A percentile compares a stretch with the other conserved stretches of the same genome.
Conservation (phyloP, 495 filamentous ascomycete genomes). For the Hypoxylon lenormandii region DNA sequence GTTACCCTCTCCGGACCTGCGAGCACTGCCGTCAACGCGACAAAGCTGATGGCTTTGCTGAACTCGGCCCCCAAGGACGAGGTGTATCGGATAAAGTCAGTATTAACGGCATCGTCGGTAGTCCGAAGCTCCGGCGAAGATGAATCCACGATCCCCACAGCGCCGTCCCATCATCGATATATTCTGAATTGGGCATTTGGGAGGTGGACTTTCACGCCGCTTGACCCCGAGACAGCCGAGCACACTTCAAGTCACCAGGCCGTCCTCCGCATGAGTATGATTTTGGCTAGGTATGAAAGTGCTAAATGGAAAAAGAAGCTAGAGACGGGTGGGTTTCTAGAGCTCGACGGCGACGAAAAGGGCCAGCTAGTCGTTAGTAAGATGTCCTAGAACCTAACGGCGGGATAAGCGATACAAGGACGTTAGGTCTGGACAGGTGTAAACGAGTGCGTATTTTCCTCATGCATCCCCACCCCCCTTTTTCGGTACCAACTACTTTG, state of each 20-base stretch:
- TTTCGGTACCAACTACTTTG: too few relatives aligned
- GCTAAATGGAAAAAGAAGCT: conserved; percentile 89
- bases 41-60: conserved; percentile 74
- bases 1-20: conserved; percentile 67
- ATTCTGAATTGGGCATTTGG: conserved; percentile 99
- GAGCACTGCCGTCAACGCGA: conserved; percentile 67
- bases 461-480: too few relatives aligned
- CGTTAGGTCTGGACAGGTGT: conserved; percentile 15
- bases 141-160: conserved; percentile 11
- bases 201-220: conserved; percentile 85
- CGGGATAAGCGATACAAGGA: not conserved
- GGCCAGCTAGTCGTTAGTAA: conserved; percentile 60
- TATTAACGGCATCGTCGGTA: conserved; percentile 69
- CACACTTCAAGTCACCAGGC: conserved; percentile 62
- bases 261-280: conserved; percentile 80
- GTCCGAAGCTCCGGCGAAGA: conserved; percentile 73
- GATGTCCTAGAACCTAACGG: conserved; percentile 51
- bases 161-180: conserved; percentile 60
- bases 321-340: conserved; percentile 70
- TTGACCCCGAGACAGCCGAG: conserved; percentile 58
- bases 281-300: conserved; percentile 85
- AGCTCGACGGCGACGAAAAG: conserved; percentile 57
- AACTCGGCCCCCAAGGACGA: conserved; percentile 83
- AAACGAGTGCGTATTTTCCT: not conserved
- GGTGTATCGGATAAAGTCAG: conserved; percentile 93